Percentiles rank a stretch among this genome's conserved stretches.
Conservation (phyloP, 2,329 filamentous ascomycete species). For the Coniochaeta prunicola region DNA sequence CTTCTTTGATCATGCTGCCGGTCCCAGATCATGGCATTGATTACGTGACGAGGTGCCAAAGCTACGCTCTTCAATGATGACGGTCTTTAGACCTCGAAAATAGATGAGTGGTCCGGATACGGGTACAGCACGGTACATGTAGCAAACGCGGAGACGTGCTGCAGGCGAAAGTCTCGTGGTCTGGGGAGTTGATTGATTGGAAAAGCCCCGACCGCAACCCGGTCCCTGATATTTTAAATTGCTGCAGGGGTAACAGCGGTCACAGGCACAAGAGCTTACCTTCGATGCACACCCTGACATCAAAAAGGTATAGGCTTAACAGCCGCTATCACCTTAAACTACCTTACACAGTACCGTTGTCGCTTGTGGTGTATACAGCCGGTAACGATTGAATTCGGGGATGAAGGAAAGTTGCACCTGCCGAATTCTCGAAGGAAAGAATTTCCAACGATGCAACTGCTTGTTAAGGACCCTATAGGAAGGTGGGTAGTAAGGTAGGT, state of each 20-base stretch:
- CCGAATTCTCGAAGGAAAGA: too few relatives aligned
- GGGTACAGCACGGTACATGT: too few relatives aligned
- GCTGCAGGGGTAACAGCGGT: background rate
- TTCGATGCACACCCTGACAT: background rate
- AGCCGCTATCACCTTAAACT: background rate
- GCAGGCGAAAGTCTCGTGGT: background rate
- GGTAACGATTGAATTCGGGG: too few relatives aligned
- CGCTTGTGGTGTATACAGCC: too few relatives aligned
- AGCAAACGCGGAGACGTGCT: background rate
- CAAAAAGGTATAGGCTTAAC: background rate
- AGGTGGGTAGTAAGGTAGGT: too few relatives aligned
- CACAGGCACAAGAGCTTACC: background rate
- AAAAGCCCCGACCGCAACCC: conserved; percentile 2
- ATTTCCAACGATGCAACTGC: too few relatives aligned
- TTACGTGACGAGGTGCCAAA: background rate
- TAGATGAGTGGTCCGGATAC: too few relatives aligned
- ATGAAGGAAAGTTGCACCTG: background rate
- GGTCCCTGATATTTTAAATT: conserved; percentile 6
- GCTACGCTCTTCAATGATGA: background rate
- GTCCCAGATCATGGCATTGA: background rate
- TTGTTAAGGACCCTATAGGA: too few relatives aligned
- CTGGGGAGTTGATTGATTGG: conserved; percentile 3
- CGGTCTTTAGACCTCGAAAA: background rate
- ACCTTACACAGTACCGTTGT: too few relatives aligned
- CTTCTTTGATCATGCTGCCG: background rate